Base-by-base conservation (phyloP, 495 filamentous ascomycete genomes). In the Xylaria longipes region DNA sequence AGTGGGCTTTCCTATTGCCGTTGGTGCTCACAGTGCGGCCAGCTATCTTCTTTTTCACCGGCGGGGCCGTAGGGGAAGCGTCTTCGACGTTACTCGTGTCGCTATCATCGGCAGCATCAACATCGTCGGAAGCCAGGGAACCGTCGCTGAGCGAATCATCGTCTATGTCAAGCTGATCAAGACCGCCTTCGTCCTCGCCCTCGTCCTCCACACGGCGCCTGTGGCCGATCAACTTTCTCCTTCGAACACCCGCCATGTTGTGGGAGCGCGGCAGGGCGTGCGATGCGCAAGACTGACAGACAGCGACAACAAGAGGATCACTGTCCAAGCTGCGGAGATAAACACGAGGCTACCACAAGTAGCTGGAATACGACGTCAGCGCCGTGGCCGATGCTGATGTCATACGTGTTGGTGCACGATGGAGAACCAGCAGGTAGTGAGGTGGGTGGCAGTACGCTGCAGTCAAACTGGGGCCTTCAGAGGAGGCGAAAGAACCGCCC, bases 111-210 rank as follows among this genome's bases (percentile, higher is more conserved):
- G 92, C 92, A 68, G 88, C 88, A 70, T 93, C 91, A 57, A 92
- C 91, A 37, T 91, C 90, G 69, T 94, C 92, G 77, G 88, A 94
- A 62, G 87, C 86, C 72, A 89, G 85, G 35, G 93, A 94, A 43
- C 89, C 91, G 76, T 96, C 94, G 77, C 91, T 95, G 80, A 94
- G 78, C 35, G 93, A 95, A 81, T 95, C 93, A 76, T 97, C 92
- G 46, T 93, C 92, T 29, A 92, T 74, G 41, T 92, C 91, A 62
- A 89, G 88, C 69, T 83, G 86, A 66, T 91, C 84, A 57, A 86
- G 88, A 67, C 88, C 89, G 71, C 90, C 91, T 69, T 94, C 92
- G 43, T 91, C 89, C 75, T 91, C 90, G 71, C 89, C 92, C 74
- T 96, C 93, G 73, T 97, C 93, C 76, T 94, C 93, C 70, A 91